A percentile compares a stretch with the other conserved stretches of the same genome.
Conservation (phyloP, 2,329 filamentous ascomycete genomes). For the Tothia fuscella region DNA sequence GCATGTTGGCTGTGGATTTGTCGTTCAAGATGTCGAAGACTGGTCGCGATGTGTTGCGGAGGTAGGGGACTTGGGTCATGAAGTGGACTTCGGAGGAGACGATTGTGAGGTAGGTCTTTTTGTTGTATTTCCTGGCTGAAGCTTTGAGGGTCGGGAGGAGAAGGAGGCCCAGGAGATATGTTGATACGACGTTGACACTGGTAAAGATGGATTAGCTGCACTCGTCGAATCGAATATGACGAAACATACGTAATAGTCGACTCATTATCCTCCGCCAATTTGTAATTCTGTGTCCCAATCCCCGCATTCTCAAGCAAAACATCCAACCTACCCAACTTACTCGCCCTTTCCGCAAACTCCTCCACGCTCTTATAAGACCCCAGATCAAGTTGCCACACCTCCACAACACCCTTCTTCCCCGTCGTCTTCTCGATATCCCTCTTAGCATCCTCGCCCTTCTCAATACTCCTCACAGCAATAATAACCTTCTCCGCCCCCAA, state of each 20-base stretch:
- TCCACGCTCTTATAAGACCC: constrained; percentile 26
- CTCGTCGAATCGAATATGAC: too few species aligned
- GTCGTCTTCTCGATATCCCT: constrained; percentile 27
- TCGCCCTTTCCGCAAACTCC: constrained; percentile 20
- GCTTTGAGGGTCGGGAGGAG: constrained; percentile 40
- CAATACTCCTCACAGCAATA: constrained; percentile 30
- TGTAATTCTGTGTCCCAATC: constrained; percentile 18
- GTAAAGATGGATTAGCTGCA: too few species aligned
- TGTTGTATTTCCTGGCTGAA: constrained; percentile 23
- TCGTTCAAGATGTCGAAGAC: constrained; percentile 10
- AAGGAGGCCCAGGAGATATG: constrained; percentile 37
- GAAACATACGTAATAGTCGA: constrained; percentile 35
- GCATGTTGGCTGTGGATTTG: constrained; percentile 12
- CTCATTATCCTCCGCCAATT: constrained; percentile 19
- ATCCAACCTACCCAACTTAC: constrained; percentile 22
- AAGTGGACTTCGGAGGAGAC: constrained; percentile 33
- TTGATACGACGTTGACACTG: constrained; percentile 43
- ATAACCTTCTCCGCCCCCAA: constrained; percentile 32
- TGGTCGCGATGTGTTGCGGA: neutral
- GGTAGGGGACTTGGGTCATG: constrained; percentile 20
- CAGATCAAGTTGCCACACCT: constrained; percentile 37
- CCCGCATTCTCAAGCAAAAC: constrained; percentile 29
- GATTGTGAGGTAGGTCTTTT: constrained; percentile 26
- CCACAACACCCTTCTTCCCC: constrained; percentile 21
- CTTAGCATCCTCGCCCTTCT: constrained; percentile 34